Base-by-base conservation (phyloP, 1,284 basidiomycete genomes). In the Apiotrichum akiyoshidainum region DNA sequence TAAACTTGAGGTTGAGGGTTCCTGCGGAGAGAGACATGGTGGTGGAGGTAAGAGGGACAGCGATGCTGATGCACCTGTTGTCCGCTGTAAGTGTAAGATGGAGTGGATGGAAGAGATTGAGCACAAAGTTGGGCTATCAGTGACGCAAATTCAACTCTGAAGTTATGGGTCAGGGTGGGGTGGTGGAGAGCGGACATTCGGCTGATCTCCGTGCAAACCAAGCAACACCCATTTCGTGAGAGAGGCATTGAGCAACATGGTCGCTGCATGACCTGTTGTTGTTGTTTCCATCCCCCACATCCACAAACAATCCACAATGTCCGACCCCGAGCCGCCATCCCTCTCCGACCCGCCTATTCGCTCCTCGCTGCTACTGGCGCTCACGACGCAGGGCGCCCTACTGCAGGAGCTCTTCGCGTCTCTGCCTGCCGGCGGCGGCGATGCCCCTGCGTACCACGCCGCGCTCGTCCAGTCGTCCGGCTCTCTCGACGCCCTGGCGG, bases 1-100 rank as follows among this genome's bases (percentile, higher is more conserved):
- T 77, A 55, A 77, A 77, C 58, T 77, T 77, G 40, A 77, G 69
- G 47, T 75, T 75, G 40, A 73, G 67, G 11, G 75, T 77, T 13
- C 68, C 70, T 31, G 67, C 57, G 16, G 73, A 75, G 50, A 76
- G 66, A 40, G 69, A 68, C 71, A 74, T 60, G 39, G 53, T 44
- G 13, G n/a, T 13, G n/a, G 8, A 8, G 39, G 11, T 40, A 21
- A 19, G 19, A n/a, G 40, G 5, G 8, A 19, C 40, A n/a, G 40
- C 8, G 17, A 41, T 41, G 14, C 17, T 41, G 40, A n/a, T 17
- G 26, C n/a, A 11, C n/a, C 19, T 8, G n/a, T 21, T n/a, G 42
- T 44, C 19, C 7, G 26, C 3, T 31, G 26, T 3, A 31, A 31
- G 40, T 41, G 40, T 8, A 39, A 41, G 26, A 31, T 31, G 26